Percentiles rank a stretch among this genome's conserved stretches.
These are phyloP conservation scores for Eurotiales sp. DNA, from an alignment of 2,329 filamentous ascomycete species.

Conservation along the genomic window DNA sequence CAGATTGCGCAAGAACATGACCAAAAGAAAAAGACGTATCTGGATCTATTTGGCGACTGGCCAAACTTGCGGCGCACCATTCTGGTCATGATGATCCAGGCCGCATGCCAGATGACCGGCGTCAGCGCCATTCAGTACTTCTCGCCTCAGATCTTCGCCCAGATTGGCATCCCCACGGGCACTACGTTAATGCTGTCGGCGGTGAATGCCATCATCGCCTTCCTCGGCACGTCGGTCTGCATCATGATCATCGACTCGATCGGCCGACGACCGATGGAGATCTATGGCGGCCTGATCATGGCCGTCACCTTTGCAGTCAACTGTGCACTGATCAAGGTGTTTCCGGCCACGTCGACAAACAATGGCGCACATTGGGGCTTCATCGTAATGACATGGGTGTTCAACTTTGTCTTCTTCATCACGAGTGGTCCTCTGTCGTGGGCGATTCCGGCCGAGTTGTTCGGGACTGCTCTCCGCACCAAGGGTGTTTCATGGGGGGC, in stretches of 20 bases:
- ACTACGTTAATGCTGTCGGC: slow-evolving; percentile 71
- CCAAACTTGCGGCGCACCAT: slow-evolving; percentile 24
- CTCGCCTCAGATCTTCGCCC: slow-evolving; percentile 29
- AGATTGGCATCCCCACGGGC: slow-evolving; percentile 64
- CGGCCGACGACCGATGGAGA: slow-evolving; percentile 69
- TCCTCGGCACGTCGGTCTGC: slow-evolving; percentile 65
- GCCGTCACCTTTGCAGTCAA: slow-evolving; percentile 46
- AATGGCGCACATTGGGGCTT: too few species aligned
- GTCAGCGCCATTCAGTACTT: slow-evolving; percentile 28
- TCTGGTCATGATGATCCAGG: slow-evolving; percentile 24
- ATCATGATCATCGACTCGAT: slow-evolving; percentile 63
- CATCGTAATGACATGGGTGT: neutral
- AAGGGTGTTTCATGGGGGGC: slow-evolving; percentile 4
- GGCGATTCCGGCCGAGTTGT: slow-evolving; percentile 8
- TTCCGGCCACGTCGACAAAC: too few species aligned
- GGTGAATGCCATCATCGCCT: slow-evolving; percentile 67
- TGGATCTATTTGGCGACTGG: slow-evolving; percentile 22
- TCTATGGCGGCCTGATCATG: slow-evolving; percentile 68
- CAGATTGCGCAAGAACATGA: slow-evolving; percentile 22
- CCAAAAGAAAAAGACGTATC: slow-evolving; percentile 17
- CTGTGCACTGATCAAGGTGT: too few species aligned
- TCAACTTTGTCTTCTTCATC: neutral
- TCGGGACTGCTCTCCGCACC: slow-evolving; percentile 1
- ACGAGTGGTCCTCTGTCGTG: neutral
- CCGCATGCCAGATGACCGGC: slow-evolving; percentile 26